phyloP scores from a whole-genome alignment of 140 eudicot species.

The Flaveria floridana region DNA sequence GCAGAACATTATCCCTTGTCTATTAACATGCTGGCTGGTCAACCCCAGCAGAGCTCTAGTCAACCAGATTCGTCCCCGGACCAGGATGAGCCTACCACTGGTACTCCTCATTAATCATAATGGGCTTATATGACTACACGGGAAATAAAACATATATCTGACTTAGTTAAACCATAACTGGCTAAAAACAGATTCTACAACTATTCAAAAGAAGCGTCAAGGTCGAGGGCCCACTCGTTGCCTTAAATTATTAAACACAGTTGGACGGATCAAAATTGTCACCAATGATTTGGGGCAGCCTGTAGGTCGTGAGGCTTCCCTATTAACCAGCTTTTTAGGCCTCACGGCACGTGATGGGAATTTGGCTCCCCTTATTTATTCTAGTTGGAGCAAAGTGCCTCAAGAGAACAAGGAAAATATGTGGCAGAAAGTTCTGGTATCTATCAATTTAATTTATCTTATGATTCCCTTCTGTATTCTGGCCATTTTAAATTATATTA shows the following conservation, averaged over 20 bases:
- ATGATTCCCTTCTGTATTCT: not conserved
- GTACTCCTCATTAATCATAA: constrained; percentile 20
- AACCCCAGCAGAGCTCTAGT: constrained; percentile 37
- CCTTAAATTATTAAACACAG: constrained; percentile 34
- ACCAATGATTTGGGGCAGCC: constrained; percentile 53
- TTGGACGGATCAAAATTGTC: constrained; percentile 34
- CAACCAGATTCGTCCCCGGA: constrained; percentile 36
- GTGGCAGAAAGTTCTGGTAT: constrained; percentile 72
- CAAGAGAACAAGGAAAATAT: constrained; percentile 50
- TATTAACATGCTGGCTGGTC: constrained; percentile 21
- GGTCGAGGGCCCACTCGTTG: constrained; percentile 43
- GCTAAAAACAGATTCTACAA: constrained; percentile 33
- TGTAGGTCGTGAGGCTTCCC: constrained; percentile 47
- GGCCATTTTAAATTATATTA: constrained; percentile 10
- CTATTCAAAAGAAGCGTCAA: constrained; percentile 31
- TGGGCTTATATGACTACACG: not conserved
- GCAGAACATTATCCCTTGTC: constrained; percentile 24
- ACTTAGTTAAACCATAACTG: constrained; percentile 6
- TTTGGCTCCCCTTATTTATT: constrained; percentile 50
- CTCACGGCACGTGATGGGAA: constrained; percentile 52
- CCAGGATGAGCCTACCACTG: constrained; percentile 19
- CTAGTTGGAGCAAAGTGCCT: constrained; percentile 52
- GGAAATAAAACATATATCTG: constrained; percentile 12
- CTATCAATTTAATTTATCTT: not conserved
- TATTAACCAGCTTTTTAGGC: constrained; percentile 46